Percentiles rank a stretch among this genome's conserved stretches.
These are phyloP conservation scores for Rutstroemia sp. DNA, from an alignment of 2,329 filamentous ascomycete species.

Conservation along the genomic window DNA sequence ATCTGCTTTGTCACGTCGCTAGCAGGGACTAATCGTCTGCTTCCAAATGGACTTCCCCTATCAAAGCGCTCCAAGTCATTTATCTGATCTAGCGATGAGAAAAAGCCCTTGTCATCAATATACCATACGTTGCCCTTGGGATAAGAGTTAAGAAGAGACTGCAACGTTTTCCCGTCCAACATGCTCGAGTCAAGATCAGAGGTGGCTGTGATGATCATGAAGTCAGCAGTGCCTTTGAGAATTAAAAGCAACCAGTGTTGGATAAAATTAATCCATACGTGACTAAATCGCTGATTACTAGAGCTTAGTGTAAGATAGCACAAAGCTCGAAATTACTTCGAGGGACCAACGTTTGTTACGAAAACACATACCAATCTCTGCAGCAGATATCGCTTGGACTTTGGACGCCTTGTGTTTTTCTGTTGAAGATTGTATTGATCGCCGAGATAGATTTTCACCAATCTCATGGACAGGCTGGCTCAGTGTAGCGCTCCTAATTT, in stretches of 20 bases:
- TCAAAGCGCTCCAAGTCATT: conserved; percentile 9
- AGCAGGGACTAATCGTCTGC: conserved; percentile 8
- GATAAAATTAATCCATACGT: no score
- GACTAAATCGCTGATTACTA: no score
- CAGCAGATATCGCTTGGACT: conserved; percentile 21
- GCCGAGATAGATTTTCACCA: not conserved
- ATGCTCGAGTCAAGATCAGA: conserved; percentile 16
- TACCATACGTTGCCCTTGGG: conserved; percentile 26
- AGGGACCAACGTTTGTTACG: no score
- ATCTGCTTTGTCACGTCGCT: conserved; percentile 16
- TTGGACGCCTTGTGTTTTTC: conserved; percentile 18
- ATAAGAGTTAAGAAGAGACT: conserved; percentile 22
- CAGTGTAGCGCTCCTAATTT: no score
- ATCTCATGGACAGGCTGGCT: no score
- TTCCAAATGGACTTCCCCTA: conserved; percentile 7
- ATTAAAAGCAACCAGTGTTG: no score
- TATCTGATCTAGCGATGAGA: conserved; percentile 25
- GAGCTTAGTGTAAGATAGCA: no score
- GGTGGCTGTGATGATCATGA: not conserved
- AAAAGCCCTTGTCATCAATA: conserved; percentile 26
- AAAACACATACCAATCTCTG: conserved; percentile 3
- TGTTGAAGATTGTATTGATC: not conserved
- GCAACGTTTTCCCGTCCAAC: conserved; percentile 22
- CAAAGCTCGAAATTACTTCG: no score
- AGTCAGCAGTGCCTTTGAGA: no score